A percentile compares a stretch with the other conserved stretches of the same genome.
Conservation (phyloP, 2,329 filamentous ascomycete species). For the Aureobasidium sp. region DNA sequence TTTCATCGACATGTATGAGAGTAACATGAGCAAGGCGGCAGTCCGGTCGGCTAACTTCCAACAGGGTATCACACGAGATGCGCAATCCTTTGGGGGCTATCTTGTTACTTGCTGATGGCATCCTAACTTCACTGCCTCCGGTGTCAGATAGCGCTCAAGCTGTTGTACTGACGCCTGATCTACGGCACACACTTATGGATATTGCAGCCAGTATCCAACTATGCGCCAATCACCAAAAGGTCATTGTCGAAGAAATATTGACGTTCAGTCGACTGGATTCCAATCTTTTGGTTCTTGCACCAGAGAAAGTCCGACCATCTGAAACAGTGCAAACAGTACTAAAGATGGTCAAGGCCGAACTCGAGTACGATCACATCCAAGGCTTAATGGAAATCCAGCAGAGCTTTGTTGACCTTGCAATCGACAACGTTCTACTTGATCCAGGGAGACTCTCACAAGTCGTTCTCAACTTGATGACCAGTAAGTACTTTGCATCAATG, state of each 20-base stretch:
- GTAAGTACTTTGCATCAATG: constrained; percentile 23
- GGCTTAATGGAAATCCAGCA: constrained; percentile 26
- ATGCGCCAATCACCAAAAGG: constrained; percentile 27
- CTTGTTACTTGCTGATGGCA: constrained; percentile 38
- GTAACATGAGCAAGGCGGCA: background rate
- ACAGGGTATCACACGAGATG: constrained; percentile 35
- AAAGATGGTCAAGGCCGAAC: constrained; percentile 34
- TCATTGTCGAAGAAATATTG: constrained; percentile 36
- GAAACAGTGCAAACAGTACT: constrained; percentile 31
- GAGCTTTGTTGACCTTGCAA: constrained; percentile 25
- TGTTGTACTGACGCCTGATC: constrained; percentile 12
- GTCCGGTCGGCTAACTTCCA: background rate
- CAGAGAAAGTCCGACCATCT: constrained; percentile 31
- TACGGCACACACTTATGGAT: constrained; percentile 15
- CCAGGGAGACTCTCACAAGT: constrained; percentile 35
- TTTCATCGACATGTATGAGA: constrained; percentile 27
- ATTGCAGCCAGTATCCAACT: constrained; percentile 26
- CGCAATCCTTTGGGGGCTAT: constrained; percentile 40
- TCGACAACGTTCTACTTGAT: constrained; percentile 31
- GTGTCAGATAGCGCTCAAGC: background rate
- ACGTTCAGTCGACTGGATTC: constrained; percentile 35
- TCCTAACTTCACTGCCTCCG: constrained; percentile 28
- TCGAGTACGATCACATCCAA: constrained; percentile 29
- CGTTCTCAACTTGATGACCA: constrained; percentile 18
- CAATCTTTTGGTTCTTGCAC: constrained; percentile 32